A percentile compares a stretch with the other conserved stretches of the same genome.
Evolutionary conservation across 208 protist species (phyloP).

Genomic region (Wallacemonas rigidus): DNA sequence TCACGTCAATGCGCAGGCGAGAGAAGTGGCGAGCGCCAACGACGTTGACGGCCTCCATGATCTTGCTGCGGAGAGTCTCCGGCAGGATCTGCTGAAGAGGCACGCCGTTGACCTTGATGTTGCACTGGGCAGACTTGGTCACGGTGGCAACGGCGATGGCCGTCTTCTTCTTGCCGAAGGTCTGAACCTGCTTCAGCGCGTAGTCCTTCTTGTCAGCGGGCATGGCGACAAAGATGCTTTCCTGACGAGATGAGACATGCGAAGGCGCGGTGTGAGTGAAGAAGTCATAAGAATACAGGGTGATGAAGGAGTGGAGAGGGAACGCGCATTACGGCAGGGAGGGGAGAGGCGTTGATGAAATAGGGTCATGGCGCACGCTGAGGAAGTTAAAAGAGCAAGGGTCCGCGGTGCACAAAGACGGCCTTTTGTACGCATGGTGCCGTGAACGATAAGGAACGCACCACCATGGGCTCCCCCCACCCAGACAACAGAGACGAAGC

Average conservation of each 20-base stretch:
- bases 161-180: slow-evolving; percentile 98
- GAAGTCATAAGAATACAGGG: neutral
- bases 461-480: too few relatives aligned
- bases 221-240: slow-evolving; percentile 40
- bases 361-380: too few relatives aligned
- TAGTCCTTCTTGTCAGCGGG: slow-evolving; percentile 73
- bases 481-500: too few relatives aligned
- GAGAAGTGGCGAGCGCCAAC: slow-evolving; percentile 95
- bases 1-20: slow-evolving; percentile 97
- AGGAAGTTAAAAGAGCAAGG: too few relatives aligned
- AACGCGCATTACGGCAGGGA: too few relatives aligned
- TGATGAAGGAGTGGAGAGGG: neutral
- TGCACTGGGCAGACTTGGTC: slow-evolving; percentile 95
- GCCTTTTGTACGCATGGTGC: too few relatives aligned
- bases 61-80: slow-evolving; percentile 97
- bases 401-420: too few relatives aligned
- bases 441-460: too few relatives aligned
- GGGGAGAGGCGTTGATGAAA: too few relatives aligned
- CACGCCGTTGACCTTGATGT: slow-evolving; percentile 98
- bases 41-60: slow-evolving; percentile 97
- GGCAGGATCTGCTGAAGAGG: slow-evolving; percentile 98
- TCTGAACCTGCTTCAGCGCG: slow-evolving; percentile 91
- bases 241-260: neutral
- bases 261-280: neutral
- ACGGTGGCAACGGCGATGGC: slow-evolving; percentile 98